phyloP scores from a whole-genome alignment of 768 basidiomycete genomes.

The Hirschioporus abietinus region DNA sequence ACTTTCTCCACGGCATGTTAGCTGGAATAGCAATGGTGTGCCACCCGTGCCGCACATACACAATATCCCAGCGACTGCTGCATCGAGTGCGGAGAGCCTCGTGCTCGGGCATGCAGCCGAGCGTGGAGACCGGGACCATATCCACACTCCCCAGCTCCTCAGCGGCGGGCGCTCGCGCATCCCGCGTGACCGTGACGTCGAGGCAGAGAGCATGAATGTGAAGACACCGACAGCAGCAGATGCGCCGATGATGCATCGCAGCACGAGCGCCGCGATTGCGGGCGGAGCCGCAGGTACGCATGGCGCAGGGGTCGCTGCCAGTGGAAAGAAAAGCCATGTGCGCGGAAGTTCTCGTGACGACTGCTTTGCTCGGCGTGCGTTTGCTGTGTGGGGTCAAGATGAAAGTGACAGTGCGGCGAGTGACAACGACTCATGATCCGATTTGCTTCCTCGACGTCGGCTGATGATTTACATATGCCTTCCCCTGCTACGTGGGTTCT shows the following conservation, averaged over 20 bases:
- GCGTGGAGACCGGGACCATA: slow-evolving; percentile 48
- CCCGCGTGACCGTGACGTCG: slow-evolving; percentile 53
- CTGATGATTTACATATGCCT: neutral
- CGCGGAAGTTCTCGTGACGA: slow-evolving; percentile 17
- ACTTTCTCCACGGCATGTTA: slow-evolving; percentile 46
- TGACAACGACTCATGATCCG: slow-evolving; percentile 48
- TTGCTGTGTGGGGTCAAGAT: slow-evolving; percentile 85
- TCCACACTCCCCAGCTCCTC: slow-evolving; percentile 32
- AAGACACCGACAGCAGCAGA: slow-evolving; percentile 59
- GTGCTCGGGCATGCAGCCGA: slow-evolving; percentile 27
- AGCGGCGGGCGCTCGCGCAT: slow-evolving; percentile 50
- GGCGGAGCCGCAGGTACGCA: slow-evolving; percentile 6
- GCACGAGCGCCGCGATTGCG: slow-evolving; percentile 7
- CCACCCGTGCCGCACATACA: neutral
- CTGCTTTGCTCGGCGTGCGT: slow-evolving; percentile 41
- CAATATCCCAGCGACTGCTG: neutral
- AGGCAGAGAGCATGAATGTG: slow-evolving; percentile 36
- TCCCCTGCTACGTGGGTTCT: no score
- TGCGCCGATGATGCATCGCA: slow-evolving; percentile 10
- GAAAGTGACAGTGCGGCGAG: slow-evolving; percentile 84
- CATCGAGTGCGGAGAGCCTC: neutral
- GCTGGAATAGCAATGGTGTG: slow-evolving; percentile 20
- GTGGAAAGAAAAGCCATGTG: slow-evolving; percentile 15
- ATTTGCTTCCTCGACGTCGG: neutral
- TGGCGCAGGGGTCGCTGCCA: slow-evolving; percentile 14